Evolutionary conservation across 2,329 filamentous ascomycete genomes (phyloP), one percentile per base, ranked within the genome.

Genomic region (Diaporthe sp.): DNA sequence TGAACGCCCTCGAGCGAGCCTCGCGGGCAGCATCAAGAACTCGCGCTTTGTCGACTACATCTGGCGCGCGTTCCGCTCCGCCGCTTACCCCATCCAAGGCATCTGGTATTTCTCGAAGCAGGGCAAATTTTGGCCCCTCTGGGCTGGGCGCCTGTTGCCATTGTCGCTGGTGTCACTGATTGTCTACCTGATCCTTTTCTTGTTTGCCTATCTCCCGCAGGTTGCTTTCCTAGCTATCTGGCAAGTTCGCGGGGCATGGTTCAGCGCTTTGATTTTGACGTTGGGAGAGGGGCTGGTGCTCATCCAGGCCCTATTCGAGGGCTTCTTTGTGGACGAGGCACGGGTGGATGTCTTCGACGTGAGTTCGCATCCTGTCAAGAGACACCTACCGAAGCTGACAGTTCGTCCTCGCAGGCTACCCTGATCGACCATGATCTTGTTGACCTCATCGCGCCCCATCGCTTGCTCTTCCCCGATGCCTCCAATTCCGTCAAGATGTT

Each of bases 151-250:
- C 22, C 86, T 99, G 3, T 84, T 98, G 0, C 96, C 96, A 0
- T 88, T 97, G 37, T 90, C 94, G 3, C 85, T 98, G 19, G 92
- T 98, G 17, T 98, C 96, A 0, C 86, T 93, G 19, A 91, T 97
- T 71, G 93, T 98, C 19, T 94, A 98, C 76, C 86, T 92, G n/a
- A 87, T 97, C 27, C 90, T 98, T 27, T 98, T 98, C 83, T 87
- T 94, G 17, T 97, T 97, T 83, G 88, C 94, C 0, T 98, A 97
- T 78, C 85, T 98, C 3, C 96, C 96, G 0, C 94, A 98, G 81
- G 95, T 95, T 72, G 94, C 94, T 1, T 94, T 99, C 79, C 89
- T 99, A 30, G 92, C 94, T 22, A 90, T 98, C 78, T 98, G 98
- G 82, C 96, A 98, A 79, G 94, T 94, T 30, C 89, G 91, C 74